Evolutionary conservation across 2,329 filamentous ascomycete genomes (phyloP).

Genomic region (Neophaeococcomyces mojaviensis): DNA sequence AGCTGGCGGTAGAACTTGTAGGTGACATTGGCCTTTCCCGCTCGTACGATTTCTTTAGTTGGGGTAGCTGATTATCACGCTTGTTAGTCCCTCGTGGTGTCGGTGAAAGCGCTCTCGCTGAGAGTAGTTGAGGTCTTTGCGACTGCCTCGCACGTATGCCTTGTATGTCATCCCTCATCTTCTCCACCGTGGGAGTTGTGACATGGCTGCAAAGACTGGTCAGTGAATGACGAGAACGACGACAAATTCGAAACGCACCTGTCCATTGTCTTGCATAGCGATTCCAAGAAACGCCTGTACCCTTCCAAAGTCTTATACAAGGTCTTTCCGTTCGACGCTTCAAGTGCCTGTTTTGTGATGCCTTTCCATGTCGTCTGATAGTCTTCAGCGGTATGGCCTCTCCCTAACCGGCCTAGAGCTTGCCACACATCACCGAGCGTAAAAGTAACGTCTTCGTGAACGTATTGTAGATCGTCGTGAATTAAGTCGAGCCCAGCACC

Average conservation of each 20-base stretch:
- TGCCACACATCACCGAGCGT: slow-evolving; percentile 46
- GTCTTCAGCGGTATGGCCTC: slow-evolving; percentile 19
- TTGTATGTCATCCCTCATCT: slow-evolving; percentile 18
- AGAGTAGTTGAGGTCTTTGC: neutral
- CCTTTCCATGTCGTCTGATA: slow-evolving; percentile 47
- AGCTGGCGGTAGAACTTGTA: slow-evolving; percentile 17
- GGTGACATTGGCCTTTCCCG: slow-evolving; percentile 17
- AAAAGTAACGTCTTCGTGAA: slow-evolving; percentile 42
- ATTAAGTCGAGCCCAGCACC: slow-evolving; percentile 29
- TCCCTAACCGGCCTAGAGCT: slow-evolving; percentile 37
- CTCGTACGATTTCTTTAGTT: slow-evolving; percentile 5
- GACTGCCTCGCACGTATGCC: slow-evolving; percentile 12
- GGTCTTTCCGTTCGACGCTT: slow-evolving; percentile 40
- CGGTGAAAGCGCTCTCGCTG: neutral
- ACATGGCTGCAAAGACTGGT: slow-evolving; percentile 1
- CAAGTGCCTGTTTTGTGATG: slow-evolving; percentile 33
- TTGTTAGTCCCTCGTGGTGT: neutral
- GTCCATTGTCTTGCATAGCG: slow-evolving; percentile 37
- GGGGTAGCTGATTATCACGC: neutral
- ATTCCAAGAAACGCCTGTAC: slow-evolving; percentile 44
- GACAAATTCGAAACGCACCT: slow-evolving; percentile 33
- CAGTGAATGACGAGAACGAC: neutral
- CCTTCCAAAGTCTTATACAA: slow-evolving; percentile 42
- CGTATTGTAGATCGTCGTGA: slow-evolving; percentile 41
- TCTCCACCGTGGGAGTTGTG: slow-evolving; percentile 8